Base-by-base conservation (phyloP, 805 yeast species). In the Wickerhamiella shivajii region DNA sequence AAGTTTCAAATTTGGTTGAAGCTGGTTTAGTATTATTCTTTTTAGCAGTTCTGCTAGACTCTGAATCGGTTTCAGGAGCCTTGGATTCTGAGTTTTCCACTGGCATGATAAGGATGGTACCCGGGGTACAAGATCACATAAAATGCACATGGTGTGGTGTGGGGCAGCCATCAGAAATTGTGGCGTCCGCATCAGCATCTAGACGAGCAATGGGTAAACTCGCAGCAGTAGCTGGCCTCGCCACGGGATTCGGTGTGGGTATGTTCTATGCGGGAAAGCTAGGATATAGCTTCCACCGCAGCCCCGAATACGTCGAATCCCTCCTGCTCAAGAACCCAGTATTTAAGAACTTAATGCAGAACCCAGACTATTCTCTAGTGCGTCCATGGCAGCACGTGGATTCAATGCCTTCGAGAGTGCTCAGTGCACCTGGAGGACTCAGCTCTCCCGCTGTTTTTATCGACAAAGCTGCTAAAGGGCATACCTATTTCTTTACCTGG, bases 371-470 rank as follows among this genome's bases (percentile, higher is more conserved):
- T 39, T 53, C 49, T 18, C 44, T 60, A 48, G 39, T 58, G 50
- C 35, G 67, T 42, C 55, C 69, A 36, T 55, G 64, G 69, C 43
- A 62, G 46, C 66, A 53, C 43, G 62, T 44, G 48, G 54, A 24
- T 27, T n/a, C 13, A 23, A 25, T 16, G 26, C 18, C 15, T 14
- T 19, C 16, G 19, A 35, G 24, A 39, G 58, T 57, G 40, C 40
- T 19, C 41, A 50, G 69, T 2, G 67, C 64, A 2, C 84, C 92
- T 1, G 95, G 94, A 6, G 90, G 84, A 0, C 66, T 87, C 37
- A 69, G 80, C 1, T 66, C 81, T 24, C 67, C 75, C 29, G 93
- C 94, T 1, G 59, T 72, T 17, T 63, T 78, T 10, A 79, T 77
- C 45, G 69, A 68, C 42, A 69, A 76, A 39, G 58, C 64, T 2